Base-by-base conservation (phyloP, 306 rosid genomes). In the Clitoria ternatea region DNA sequence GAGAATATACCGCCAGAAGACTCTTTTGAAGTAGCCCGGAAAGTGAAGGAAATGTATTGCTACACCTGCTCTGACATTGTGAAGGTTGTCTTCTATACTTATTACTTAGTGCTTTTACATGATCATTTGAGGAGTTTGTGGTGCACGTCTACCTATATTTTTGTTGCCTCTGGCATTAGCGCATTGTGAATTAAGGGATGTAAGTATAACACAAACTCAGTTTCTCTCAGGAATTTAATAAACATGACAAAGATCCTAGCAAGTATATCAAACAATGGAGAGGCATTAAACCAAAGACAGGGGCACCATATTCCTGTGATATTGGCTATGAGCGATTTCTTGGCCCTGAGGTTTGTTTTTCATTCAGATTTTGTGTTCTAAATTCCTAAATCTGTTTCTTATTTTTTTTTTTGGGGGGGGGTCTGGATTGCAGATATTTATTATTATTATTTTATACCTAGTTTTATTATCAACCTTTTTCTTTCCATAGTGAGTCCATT, bases 281-380 rank as follows among this genome's bases (percentile, higher is more conserved):
- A 78, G 99, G 99, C 32, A 92, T 95, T 65, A 95, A 95, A 81
- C 96, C 99, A n/a, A 95, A 88, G 76, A 89, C 99, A 0, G 99
- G 97, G 61, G 99, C 96, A 71, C 96, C 99, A 14, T 95, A 95
- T 81, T 84, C 99, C 11, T 95, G 99, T 86, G 99, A 95, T 84
- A 81, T 95, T 77, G 99, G 99, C 80, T 91, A 91, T 74, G 99
- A 95, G 79, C 85, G 99, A 47, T 95, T 95, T 89, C 96, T 95
- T 64, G 99, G 97, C 19, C 99, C 99, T 32, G 99, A 95, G 97
- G 99, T 91, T 85, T 79, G 85, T 61, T 65, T 49, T 23, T 60
- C 50, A n/a, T 50, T 29, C 55, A 55, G 43, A 43, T 40, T 56
- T 57, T 76, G 72, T 33, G 19, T 24, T 42, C 61, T 52, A 70